A percentile compares a stretch with the other conserved stretches of the same genome.
phyloP scores from a whole-genome alignment of 306 rosid species.

The Carpinus fangiana region DNA sequence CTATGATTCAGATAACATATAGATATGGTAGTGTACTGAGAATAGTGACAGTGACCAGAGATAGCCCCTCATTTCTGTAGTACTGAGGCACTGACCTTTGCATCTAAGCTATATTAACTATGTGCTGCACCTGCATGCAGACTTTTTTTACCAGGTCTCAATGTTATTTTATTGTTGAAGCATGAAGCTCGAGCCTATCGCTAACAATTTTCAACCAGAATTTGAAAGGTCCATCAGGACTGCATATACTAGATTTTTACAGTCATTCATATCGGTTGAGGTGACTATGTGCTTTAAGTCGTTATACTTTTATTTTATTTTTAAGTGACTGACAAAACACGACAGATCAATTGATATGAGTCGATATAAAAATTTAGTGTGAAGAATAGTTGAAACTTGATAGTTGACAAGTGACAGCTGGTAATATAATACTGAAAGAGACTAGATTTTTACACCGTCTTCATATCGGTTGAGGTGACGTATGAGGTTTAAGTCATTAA shows the following conservation, averaged over 20 bases:
- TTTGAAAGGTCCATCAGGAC: neutral
- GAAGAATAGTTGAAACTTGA: neutral
- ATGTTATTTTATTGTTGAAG: neutral
- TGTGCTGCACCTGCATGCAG: neutral
- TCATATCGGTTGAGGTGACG: too few relatives aligned
- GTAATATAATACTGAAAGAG: neutral
- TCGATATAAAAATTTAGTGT: too few relatives aligned
- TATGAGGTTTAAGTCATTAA: too few relatives aligned
- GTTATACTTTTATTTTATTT: too few relatives aligned
- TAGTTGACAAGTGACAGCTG: neutral
- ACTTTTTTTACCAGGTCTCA: neutral
- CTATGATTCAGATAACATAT: neutral
- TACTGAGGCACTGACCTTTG: neutral
- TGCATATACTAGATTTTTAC: neutral
- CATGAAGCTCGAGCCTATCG: neutral
- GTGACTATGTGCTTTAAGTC: too few relatives aligned
- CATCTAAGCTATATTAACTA: neutral
- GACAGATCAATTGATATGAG: too few relatives aligned
- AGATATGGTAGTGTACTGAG: constrained; percentile 3
- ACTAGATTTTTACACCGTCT: too few relatives aligned
- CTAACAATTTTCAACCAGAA: neutral
- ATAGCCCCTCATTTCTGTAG: neutral
- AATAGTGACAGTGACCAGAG: constrained; percentile 19
- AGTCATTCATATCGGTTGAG: too few relatives aligned
- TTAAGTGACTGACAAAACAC: too few relatives aligned